Conservation (phyloP, 1,284 basidiomycete species). For the Afroboletus lepidellus region DNA sequence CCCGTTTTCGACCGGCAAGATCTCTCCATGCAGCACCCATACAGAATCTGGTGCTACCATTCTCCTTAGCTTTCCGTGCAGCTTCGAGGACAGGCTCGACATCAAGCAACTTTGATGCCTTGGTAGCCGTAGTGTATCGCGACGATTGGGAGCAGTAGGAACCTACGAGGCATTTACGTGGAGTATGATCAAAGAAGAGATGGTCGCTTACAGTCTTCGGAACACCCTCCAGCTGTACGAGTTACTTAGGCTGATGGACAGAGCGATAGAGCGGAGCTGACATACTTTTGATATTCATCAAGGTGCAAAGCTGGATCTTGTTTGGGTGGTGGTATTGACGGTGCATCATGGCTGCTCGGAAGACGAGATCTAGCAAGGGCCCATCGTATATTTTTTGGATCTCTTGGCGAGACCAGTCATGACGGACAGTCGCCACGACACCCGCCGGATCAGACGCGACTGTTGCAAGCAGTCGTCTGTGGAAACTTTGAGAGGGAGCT, state of each 20-base stretch:
- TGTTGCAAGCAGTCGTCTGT: slow-evolving; percentile 58
- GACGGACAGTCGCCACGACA: slow-evolving; percentile 39
- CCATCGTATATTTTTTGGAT: slow-evolving; percentile 76
- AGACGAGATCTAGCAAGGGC: slow-evolving; percentile 85
- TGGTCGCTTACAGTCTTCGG: slow-evolving; percentile 81
- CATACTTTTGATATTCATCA: slow-evolving; percentile 99
- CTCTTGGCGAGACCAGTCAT: slow-evolving; percentile 68
- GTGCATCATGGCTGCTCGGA: slow-evolving; percentile 81
- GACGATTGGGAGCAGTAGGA: slow-evolving; percentile 98
- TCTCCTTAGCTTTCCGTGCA: slow-evolving; percentile 90
- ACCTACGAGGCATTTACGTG: slow-evolving; percentile 43
- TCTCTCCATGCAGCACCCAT: slow-evolving; percentile 99
- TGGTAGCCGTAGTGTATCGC: slow-evolving; percentile 85
- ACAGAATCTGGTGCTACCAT: slow-evolving; percentile 96
- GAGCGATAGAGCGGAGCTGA: slow-evolving; percentile 25
- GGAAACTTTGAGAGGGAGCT: slow-evolving; percentile 12
- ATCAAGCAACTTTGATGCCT: slow-evolving; percentile 86
- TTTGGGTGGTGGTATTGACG: slow-evolving; percentile 83
- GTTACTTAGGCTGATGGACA: slow-evolving; percentile 2
- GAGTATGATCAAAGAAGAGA: not conserved
- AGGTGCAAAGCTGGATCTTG: slow-evolving; percentile 93
- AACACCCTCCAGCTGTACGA: slow-evolving; percentile 84
- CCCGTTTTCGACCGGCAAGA: slow-evolving; percentile 88
- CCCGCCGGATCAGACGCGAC: slow-evolving; percentile 43
- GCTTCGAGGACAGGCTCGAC: slow-evolving; percentile 91